These are phyloP conservation scores for Teratosphaeria gauchensis DNA, from an alignment of 2,329 filamentous ascomycete species.

Conservation along the genomic window DNA sequence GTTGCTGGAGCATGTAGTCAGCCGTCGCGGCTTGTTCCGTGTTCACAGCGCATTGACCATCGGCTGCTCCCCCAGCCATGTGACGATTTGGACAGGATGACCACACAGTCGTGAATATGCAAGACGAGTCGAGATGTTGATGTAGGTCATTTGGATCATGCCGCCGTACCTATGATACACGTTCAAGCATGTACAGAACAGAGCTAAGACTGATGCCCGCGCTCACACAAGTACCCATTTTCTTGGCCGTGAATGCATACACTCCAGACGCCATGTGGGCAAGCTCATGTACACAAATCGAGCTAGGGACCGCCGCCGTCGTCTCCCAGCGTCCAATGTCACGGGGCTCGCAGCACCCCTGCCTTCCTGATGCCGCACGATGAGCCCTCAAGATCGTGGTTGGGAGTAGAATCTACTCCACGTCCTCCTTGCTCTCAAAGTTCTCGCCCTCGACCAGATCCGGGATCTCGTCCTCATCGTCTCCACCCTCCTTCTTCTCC, in stretches of 20 bases:
- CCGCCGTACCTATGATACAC: conserved; percentile 2
- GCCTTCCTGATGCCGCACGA: neutral
- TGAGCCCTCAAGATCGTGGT: neutral
- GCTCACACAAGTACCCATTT: neutral
- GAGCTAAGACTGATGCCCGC: neutral
- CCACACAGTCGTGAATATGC: too few species aligned
- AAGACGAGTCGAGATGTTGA: too few species aligned
- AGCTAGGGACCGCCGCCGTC: neutral
- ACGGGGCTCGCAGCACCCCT: neutral
- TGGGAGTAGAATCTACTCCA: conserved; percentile 56
- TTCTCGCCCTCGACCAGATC: conserved; percentile 94
- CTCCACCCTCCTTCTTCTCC: conserved; percentile 59
- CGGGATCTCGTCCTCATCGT: conserved; percentile 69
- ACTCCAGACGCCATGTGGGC: neutral
- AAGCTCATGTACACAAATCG: neutral
- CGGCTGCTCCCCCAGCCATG: too few species aligned
- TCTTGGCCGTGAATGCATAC: neutral
- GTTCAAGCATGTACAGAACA: conserved; percentile 2
- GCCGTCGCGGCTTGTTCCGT: too few species aligned
- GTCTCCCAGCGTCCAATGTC: neutral
- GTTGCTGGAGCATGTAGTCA: too few species aligned
- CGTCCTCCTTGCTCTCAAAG: conserved; percentile 81
- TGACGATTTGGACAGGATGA: too few species aligned
- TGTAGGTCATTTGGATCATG: neutral
- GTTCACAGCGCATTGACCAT: too few species aligned